Conservation (phyloP, 2,329 filamentous ascomycete species). For the Rutstroemia sp. region DNA sequence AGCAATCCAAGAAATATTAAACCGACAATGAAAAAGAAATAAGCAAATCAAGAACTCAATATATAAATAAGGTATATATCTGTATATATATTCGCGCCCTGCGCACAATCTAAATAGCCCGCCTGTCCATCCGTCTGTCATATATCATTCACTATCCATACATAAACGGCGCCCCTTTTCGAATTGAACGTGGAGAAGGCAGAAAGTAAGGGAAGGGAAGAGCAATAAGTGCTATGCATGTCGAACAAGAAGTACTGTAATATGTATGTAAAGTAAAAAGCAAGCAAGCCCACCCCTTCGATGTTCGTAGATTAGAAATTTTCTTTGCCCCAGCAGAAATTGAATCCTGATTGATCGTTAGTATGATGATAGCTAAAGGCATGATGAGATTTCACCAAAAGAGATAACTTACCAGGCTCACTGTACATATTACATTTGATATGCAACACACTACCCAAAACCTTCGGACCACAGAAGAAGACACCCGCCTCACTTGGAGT, state of each 20-base stretch:
- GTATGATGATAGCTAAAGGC: neutral
- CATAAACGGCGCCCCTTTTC: neutral
- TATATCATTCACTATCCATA: neutral
- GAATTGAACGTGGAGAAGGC: neutral
- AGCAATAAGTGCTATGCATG: neutral
- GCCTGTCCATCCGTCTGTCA: neutral
- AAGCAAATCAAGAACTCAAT: neutral
- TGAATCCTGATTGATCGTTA: constrained; percentile 22
- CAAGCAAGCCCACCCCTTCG: too few relatives aligned
- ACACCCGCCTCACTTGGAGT: constrained; percentile 65
- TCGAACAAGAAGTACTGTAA: neutral
- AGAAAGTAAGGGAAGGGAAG: neutral
- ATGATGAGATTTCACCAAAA: neutral
- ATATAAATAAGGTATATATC: neutral
- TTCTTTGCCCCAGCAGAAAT: constrained; percentile 39
- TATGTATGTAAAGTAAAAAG: neutral
- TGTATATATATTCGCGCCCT: neutral
- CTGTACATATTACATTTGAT: constrained; percentile 85
- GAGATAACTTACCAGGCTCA: constrained; percentile 59
- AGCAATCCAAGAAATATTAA: neutral
- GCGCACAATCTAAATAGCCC: neutral
- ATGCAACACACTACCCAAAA: constrained; percentile 67
- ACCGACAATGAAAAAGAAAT: neutral
- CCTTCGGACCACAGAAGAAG: constrained; percentile 83
- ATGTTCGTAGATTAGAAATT: constrained; percentile 35